Evolutionary conservation across 257 asterid genomes (phyloP), one percentile per base, ranked within the genome.

Genomic region (Henckelia pumila): DNA sequence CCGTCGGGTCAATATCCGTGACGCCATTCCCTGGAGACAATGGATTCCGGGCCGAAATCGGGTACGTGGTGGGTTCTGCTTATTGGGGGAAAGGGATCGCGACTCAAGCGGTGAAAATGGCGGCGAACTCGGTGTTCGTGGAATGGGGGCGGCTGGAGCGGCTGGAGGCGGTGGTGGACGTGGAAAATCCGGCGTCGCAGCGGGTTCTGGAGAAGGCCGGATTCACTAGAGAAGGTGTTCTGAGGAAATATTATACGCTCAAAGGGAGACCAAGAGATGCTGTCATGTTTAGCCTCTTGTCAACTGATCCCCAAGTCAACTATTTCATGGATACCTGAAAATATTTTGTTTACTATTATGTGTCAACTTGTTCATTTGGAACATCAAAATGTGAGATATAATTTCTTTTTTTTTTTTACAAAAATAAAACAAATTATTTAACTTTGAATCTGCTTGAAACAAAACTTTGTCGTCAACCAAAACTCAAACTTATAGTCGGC

Each of bases 31-130:
- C 5, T 0, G 95, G 89, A 0, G 60, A 7, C 32, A 74, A 85
- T 5, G 57, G 19, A 0, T 84, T 95, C 71, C 80, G 96, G 67
- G 96, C 86, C 8, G 96, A 89, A 71, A 17, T 92, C 7, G 98
- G 96, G 26, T 87, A 84, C 73, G 78, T 73, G 26, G 69, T 92
- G 70, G 89, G 73, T 35, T 85, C 92, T 19, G 87, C 81, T 52
- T 79, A 82, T 33, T 89, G 96, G 96, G 98, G 97, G 0, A 87
- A 80, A 47, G 96, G 98, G 24, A 78, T 92, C 13, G 91, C 85
- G 11, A 84, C 96, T 0, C 69, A 62, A 79, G 97, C 96, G 21
- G 97, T 86, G 76, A 83, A 67, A 70, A 74, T 82, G 86, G 95
- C 83, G 73, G 91, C 89, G 56, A 32, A 76, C 61, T 35, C 75